phyloP scores from a whole-genome alignment of 257 asterid genomes.

The Solanum sparsipilum region DNA sequence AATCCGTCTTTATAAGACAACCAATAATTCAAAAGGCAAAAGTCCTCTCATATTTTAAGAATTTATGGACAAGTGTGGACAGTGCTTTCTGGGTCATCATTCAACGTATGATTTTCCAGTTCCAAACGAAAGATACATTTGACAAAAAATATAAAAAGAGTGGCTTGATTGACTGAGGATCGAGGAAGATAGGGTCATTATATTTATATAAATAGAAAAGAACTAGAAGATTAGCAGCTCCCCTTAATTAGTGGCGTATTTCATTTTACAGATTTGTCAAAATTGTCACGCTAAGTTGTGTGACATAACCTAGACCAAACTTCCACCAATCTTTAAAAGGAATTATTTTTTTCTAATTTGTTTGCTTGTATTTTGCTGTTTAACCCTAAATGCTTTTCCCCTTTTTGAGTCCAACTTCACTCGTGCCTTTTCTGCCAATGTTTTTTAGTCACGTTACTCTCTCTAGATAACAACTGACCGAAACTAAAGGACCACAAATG shows the following conservation, averaged over 20 bases:
- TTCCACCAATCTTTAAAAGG: background rate
- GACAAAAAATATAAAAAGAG: background rate
- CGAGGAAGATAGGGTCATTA: background rate
- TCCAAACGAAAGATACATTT: background rate
- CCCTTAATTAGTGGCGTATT: background rate
- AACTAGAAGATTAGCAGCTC: background rate
- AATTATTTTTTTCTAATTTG: background rate
- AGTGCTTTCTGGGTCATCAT: background rate
- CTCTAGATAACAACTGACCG: background rate
- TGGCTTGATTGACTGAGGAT: background rate
- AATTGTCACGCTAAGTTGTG: background rate
- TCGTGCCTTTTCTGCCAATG: background rate
- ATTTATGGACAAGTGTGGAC: background rate
- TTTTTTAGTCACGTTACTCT: background rate
- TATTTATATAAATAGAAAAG: background rate
- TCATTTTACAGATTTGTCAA: background rate
- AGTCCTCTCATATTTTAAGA: background rate
- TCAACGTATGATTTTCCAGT: background rate
- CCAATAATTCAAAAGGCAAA: background rate
- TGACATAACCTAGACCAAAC: background rate
- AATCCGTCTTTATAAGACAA: background rate
- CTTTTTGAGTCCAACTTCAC: background rate
- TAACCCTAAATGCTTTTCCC: background rate
- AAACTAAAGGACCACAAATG: background rate
- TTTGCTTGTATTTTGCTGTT: background rate